Evolutionary conservation across 139 green algal genomes (phyloP).

Genomic region (Closterium sp.): DNA sequence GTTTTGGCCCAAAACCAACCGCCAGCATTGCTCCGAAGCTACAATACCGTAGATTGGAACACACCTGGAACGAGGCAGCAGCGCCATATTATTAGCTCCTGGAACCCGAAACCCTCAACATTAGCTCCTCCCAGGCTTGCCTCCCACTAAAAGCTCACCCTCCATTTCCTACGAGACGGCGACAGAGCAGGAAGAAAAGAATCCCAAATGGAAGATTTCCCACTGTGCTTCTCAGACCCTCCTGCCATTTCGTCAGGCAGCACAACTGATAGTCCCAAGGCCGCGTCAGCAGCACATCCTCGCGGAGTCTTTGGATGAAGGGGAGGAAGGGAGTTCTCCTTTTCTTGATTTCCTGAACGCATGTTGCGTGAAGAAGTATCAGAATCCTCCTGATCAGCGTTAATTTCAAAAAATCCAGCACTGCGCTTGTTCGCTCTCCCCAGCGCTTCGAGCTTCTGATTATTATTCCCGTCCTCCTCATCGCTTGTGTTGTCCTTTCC

Average conservation of each 20-base stretch:
- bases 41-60: too few species aligned
- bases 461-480: too few species aligned
- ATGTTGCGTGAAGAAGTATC: neutral
- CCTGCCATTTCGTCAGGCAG: neutral
- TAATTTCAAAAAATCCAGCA: constrained; percentile 7
- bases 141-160: neutral
- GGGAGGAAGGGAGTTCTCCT: neutral
- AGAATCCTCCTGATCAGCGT: neutral
- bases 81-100: too few species aligned
- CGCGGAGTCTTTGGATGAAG: neutral
- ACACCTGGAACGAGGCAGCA: too few species aligned
- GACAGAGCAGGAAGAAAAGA: neutral
- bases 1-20: too few species aligned
- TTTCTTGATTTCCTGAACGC: neutral
- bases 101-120: too few species aligned
- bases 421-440: constrained; percentile 5
- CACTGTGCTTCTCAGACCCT: neutral
- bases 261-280: neutral
- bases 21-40: too few species aligned
- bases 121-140: neutral
- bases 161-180: neutral
- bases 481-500: neutral
- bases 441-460: neutral
- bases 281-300: neutral
- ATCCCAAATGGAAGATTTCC: neutral